Conservation (phyloP, 768 basidiomycete species). For the Amanita jacksonii region DNA sequence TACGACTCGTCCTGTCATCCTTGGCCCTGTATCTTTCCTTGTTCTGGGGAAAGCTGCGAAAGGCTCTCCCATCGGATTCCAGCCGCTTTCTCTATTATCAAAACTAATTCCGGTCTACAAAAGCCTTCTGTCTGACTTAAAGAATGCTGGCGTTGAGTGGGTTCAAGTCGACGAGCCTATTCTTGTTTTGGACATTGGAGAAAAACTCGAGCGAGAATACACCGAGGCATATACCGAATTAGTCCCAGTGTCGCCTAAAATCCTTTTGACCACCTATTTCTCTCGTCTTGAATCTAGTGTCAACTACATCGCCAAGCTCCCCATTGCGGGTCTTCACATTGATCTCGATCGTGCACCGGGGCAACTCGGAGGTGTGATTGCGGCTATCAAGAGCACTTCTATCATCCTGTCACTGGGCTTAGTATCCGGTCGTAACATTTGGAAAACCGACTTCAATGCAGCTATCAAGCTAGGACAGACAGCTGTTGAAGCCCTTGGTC, state of each 20-base stretch:
- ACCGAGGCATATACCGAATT: conserved; percentile 74
- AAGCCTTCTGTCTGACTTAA: conserved; percentile 82
- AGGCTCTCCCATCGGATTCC: conserved; percentile 74
- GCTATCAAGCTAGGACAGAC: conserved; percentile 78
- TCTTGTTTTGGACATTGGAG: conserved; percentile 84
- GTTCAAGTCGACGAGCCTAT: conserved; percentile 98
- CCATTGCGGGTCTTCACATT: conserved; percentile 89
- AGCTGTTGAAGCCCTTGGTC: conserved; percentile 75
- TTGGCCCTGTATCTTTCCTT: conserved; percentile 95
- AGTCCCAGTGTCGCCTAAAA: conserved; percentile 76
- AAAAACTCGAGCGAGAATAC: conserved; percentile 71
- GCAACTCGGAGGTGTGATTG: conserved; percentile 77
- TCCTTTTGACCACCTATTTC: conserved; percentile 94
- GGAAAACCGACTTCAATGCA: conserved; percentile 91
- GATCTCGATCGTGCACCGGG: conserved; percentile 90
- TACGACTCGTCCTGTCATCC: conserved; percentile 86
- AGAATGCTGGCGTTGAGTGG: conserved; percentile 86
- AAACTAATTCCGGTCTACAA: conserved; percentile 89
- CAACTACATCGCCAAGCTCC: conserved; percentile 82
- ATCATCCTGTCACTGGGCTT: conserved; percentile 87
- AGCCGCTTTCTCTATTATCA: conserved; percentile 83
- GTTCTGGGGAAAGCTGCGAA: conserved; percentile 86
- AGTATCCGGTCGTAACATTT: conserved; percentile 98
- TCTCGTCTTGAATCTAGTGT: conserved; percentile 91
- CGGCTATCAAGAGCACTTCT: conserved; percentile 74